Evolutionary conservation across 2,329 filamentous ascomycete genomes (phyloP).

Genomic region (Hirsutella thompsonii): DNA sequence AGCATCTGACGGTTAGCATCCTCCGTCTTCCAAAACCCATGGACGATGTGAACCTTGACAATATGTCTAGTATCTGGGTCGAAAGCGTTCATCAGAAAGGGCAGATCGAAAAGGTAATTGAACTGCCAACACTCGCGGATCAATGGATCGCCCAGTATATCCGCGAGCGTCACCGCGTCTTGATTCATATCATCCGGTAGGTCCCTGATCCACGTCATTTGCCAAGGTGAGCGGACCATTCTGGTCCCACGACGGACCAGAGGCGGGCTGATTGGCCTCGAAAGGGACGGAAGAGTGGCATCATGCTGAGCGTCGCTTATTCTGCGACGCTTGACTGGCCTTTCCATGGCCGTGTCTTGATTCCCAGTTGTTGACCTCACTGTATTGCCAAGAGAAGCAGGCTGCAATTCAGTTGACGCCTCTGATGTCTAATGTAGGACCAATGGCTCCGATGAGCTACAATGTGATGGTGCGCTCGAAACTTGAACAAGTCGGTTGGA

Average conservation of each 20-base stretch:
- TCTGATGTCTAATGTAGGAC: no score
- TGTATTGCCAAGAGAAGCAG: no score
- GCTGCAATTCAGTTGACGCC: no score
- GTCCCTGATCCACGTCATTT: constrained; percentile 56
- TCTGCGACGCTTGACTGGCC: constrained; percentile 18
- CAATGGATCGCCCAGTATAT: constrained; percentile 61
- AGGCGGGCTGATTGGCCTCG: constrained; percentile 33
- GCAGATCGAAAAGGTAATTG: constrained; percentile 51
- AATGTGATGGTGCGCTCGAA: no score
- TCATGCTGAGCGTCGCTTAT: constrained; percentile 1
- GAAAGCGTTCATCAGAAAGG: constrained; percentile 41
- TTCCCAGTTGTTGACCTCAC: no score
- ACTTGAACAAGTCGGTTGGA: no score
- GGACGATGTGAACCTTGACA: constrained; percentile 42
- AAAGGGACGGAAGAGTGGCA: constrained; percentile 14
- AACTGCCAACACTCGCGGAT: constrained; percentile 63
- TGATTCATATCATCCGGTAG: constrained; percentile 46
- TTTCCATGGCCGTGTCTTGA: neutral
- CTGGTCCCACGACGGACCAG: constrained; percentile 14
- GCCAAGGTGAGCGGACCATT: constrained; percentile 50
- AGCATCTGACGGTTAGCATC: constrained; percentile 43
- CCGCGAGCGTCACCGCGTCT: constrained; percentile 51
- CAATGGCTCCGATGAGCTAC: no score
- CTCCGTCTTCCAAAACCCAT: constrained; percentile 56
- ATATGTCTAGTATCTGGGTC: constrained; percentile 34